Evolutionary conservation across 2,329 filamentous ascomycete species (phyloP).

Genomic region (Aspergillus novofumigatus): DNA sequence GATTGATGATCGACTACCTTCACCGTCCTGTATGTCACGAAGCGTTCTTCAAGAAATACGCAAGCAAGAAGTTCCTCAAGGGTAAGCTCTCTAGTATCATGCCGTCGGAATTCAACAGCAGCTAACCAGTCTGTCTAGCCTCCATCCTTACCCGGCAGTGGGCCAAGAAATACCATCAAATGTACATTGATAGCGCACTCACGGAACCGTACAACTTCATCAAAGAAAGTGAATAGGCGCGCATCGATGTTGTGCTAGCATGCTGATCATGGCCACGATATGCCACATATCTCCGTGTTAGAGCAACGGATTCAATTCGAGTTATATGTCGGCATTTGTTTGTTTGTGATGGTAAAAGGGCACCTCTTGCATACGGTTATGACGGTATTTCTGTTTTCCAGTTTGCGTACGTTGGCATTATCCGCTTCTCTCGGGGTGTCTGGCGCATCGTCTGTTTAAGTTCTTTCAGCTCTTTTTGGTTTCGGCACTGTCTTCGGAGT

Average conservation of each 20-base stretch:
- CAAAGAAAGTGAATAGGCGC: slow-evolving; percentile 30
- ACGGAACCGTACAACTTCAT: slow-evolving; percentile 29
- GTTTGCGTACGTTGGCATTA: slow-evolving; percentile 34
- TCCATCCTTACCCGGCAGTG: slow-evolving; percentile 88
- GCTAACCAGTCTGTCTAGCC: slow-evolving; percentile 50
- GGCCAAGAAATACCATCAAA: slow-evolving; percentile 71
- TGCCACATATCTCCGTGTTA: slow-evolving; percentile 16
- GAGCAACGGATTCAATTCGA: slow-evolving; percentile 26
- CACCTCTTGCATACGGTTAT: slow-evolving; percentile 39
- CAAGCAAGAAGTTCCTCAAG: slow-evolving; percentile 98
- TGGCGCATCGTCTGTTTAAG: slow-evolving; percentile 25
- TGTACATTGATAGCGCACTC: slow-evolving; percentile 34
- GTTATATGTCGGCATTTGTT: slow-evolving; percentile 39
- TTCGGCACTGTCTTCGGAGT: slow-evolving; percentile 22
- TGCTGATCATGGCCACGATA: slow-evolving; percentile 17
- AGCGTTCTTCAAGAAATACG: slow-evolving; percentile 99
- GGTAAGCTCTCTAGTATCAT: slow-evolving; percentile 55
- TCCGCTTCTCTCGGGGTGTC: slow-evolving; percentile 30
- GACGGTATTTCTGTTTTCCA: slow-evolving; percentile 30
- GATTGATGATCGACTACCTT: slow-evolving; percentile 95
- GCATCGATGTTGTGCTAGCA: slow-evolving; percentile 21
- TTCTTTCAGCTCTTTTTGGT: slow-evolving; percentile 16
- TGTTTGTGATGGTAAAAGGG: slow-evolving; percentile 39
- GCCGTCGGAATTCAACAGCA: neutral
- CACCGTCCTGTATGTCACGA: slow-evolving; percentile 86